These are phyloP conservation scores for Chaetoceros muelleri DNA, from an alignment of 108 stramenopile species.

Conservation along the genomic window DNA sequence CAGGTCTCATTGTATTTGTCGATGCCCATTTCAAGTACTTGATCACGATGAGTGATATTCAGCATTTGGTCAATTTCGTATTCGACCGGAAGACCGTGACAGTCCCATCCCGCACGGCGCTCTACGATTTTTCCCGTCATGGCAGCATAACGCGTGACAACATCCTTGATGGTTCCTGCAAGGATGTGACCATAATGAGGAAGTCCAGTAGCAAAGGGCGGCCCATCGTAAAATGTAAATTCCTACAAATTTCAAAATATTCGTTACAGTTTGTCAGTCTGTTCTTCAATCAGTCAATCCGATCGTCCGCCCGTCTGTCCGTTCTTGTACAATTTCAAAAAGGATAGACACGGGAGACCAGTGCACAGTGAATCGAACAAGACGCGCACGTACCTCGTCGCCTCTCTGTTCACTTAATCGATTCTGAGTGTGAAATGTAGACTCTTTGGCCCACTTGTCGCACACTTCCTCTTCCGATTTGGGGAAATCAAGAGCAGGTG, in stretches of 20 bases:
- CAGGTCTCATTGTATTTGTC: constrained; percentile 97
- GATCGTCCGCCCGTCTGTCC: too few species aligned
- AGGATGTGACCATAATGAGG: constrained; percentile 99
- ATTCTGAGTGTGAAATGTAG: constrained; percentile 65
- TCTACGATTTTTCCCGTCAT: constrained; percentile 87
- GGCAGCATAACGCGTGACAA: constrained; percentile 95
- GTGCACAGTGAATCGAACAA: background rate
- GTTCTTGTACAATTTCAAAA: too few species aligned
- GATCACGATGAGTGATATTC: constrained; percentile 90
- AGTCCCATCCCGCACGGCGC: constrained; percentile 98
- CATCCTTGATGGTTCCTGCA: constrained; percentile 99
- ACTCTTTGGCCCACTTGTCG: constrained; percentile 62
- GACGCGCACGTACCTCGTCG: constrained; percentile 48
- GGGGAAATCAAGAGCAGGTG: constrained; percentile 71
- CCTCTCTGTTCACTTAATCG: constrained; percentile 52
- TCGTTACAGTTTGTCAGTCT: background rate
- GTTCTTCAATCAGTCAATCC: too few species aligned
- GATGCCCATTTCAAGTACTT: constrained; percentile 93
- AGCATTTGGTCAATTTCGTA: constrained; percentile 97
- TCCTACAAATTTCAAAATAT: constrained; percentile 20
- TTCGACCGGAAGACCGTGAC: constrained; percentile 98
- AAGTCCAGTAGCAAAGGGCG: constrained; percentile 98
- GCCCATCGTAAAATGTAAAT: constrained; percentile 99
- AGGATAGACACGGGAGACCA: background rate
- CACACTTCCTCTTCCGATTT: constrained; percentile 73